Base-by-base conservation (phyloP, 2,329 filamentous ascomycete species). In the Epichloe aotearoae region DNA sequence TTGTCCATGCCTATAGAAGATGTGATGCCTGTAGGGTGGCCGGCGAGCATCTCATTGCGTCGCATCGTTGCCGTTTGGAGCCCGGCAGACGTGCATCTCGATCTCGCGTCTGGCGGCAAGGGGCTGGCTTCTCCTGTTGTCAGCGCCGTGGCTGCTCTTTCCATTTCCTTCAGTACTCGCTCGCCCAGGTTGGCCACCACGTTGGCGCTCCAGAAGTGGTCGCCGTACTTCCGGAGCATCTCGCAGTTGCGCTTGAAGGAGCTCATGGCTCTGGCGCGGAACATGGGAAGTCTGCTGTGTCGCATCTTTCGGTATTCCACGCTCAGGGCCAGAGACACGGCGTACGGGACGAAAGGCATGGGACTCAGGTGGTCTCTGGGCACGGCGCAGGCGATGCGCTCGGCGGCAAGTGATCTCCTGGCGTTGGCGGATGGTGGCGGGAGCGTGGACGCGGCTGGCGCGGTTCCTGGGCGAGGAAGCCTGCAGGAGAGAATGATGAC, bases 251-350 rank as follows among this genome's bases (percentile, higher is more conserved):
- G 71, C 47, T 72, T 70, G 57, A 83, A 82, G 0, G 74, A 68
- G 14, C 67, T 68, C 55, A 76, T 73, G 5, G 76, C 74, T n/a
- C 79, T 67, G 0, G 70, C 69, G 4, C 78, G 73, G 53, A 80
- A 81, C 69, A 80, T 76, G 1, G 78, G 73, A 0, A 81, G 65
- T 12, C 73, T 73, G 51, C 76, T 80, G 56, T 81, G 76, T 1
- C 79, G 71, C 77, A 83, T 80, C 58, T 82, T 82, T 43, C 77
- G 73, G 55, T 83, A 83, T 12, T 77, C 75, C 1, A 83, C 77
- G 45, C 76, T 80, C 1, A 84, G 68, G 0, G 80, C 75, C 0
- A 84, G 69, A 1, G 79, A 79, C 0, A 83, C 69, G 0, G 77
- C 78, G 51, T 83, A 83, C 0, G 80, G 79, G 0, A 83, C 70